Evolutionary conservation across 1,284 basidiomycete genomes (phyloP).

Genomic region (Ganoderma leucocontextum): DNA sequence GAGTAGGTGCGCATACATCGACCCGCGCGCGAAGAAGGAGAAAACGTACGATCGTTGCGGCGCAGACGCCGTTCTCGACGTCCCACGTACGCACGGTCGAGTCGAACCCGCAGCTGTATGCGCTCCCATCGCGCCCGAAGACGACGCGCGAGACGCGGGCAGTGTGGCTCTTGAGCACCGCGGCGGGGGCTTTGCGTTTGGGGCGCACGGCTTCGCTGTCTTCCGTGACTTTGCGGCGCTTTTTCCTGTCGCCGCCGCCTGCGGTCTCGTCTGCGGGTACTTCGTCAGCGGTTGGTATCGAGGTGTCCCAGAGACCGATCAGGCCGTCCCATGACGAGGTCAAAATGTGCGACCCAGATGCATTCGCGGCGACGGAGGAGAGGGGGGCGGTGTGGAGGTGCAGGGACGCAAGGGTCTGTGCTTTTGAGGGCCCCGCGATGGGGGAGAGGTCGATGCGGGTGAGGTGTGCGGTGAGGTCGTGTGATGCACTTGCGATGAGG

Average conservation of each 20-base stretch:
- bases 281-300: conserved; percentile 69
- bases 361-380: conserved; percentile 68
- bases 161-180: conserved; percentile 79
- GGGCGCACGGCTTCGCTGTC: conserved; percentile 40
- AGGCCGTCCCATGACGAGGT: conserved; percentile 84
- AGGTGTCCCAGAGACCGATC: conserved; percentile 81
- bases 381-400: conserved; percentile 40
- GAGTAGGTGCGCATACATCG: conserved; percentile 8
- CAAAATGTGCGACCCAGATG: conserved; percentile 66
- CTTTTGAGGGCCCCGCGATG: conserved; percentile 17
- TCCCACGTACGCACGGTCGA: conserved; percentile 81
- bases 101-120: conserved; percentile 79
- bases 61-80: conserved; percentile 71
- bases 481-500: conserved; percentile 61
- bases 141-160: conserved; percentile 73
- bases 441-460: conserved; percentile 56
- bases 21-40: not conserved
- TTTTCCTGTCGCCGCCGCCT: conserved; percentile 56
- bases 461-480: conserved; percentile 81
- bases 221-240: conserved; percentile 55
- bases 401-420: not conserved
- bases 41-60: conserved; percentile 69
- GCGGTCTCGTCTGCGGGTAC: conserved; percentile 46
- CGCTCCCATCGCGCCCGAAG: conserved; percentile 53
- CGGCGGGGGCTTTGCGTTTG: conserved; percentile 68